A percentile compares a stretch with the other conserved stretches of the same genome.
These are phyloP conservation scores for Neoboletus brunneissimus DNA, from an alignment of 768 basidiomycete genomes.

Conservation along the genomic window DNA sequence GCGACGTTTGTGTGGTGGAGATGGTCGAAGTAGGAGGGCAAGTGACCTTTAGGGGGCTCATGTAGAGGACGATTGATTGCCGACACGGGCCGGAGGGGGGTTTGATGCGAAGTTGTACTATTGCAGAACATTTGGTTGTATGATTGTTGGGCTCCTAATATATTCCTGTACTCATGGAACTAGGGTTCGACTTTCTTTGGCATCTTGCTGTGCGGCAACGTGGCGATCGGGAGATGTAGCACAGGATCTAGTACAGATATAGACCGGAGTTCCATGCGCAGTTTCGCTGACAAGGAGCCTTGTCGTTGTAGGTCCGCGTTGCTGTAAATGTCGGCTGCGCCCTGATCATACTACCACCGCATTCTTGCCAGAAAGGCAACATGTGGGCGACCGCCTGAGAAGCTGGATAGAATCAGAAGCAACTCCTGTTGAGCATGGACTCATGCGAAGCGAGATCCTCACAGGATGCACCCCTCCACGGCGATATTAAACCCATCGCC, in stretches of 20 bases:
- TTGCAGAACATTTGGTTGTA: neutral
- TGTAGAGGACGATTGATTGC: neutral
- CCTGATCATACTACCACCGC: neutral
- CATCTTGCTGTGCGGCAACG: conserved; percentile 14
- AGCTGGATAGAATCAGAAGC: neutral
- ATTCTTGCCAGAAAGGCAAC: neutral
- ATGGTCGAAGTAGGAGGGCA: neutral
- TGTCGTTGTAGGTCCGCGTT: conserved; percentile 21
- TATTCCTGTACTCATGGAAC: conserved; percentile 3
- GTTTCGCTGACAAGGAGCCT: conserved; percentile 8
- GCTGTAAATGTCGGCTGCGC: conserved; percentile 15
- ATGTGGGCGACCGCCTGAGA: conserved; percentile 4
- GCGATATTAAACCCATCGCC: conserved; percentile 1
- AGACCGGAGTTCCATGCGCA: neutral
- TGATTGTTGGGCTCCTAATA: neutral
- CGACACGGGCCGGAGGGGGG: neutral
- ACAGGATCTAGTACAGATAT: neutral
- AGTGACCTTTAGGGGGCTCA: conserved; percentile 7
- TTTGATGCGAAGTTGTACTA: neutral
- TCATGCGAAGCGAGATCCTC: conserved; percentile 8
- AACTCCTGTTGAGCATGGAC: neutral
- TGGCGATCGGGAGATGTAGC: neutral
- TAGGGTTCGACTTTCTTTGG: conserved; percentile 1
- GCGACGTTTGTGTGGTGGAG: neutral
- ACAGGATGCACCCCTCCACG: conserved; percentile 1